phyloP scores from a whole-genome alignment of 2,329 filamentous ascomycete genomes.

The Ceratocystis eucalypticola region DNA sequence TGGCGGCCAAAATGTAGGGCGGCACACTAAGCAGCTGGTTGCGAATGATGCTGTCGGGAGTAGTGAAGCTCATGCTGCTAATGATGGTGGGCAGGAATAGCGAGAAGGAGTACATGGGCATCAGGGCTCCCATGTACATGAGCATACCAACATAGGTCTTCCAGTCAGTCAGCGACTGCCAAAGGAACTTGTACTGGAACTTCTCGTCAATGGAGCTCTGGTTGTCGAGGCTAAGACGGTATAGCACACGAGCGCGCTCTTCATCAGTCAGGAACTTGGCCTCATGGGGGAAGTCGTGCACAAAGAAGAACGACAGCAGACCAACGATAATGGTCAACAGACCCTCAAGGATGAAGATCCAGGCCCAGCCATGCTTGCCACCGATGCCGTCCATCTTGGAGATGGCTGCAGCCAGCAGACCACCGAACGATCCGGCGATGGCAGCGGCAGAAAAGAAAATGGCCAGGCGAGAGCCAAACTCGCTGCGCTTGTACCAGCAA shows the following conservation, averaged over 20 bases:
- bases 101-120: constrained; percentile 60
- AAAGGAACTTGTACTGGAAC: constrained; percentile 61
- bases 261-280: constrained; percentile 57
- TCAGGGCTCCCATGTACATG: constrained; percentile 65
- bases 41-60: constrained; percentile 25
- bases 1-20: constrained; percentile 29
- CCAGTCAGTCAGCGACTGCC: constrained; percentile 62
- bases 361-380: constrained; percentile 44
- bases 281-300: constrained; percentile 69
- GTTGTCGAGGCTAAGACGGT: constrained; percentile 54
- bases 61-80: constrained; percentile 33
- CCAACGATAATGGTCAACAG: constrained; percentile 56
- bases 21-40: constrained; percentile 37
- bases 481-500: constrained; percentile 69
- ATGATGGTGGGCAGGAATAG: constrained; percentile 74
- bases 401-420: constrained; percentile 59
- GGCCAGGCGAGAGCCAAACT: constrained; percentile 67
- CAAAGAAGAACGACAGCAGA: constrained; percentile 57
- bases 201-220: constrained; percentile 65
- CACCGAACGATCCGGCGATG: constrained; percentile 64
- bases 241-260: constrained; percentile 59
- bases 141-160: constrained; percentile 66
- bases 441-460: constrained; percentile 78
- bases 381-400: constrained; percentile 53
- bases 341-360: constrained; percentile 59